Evolutionary conservation across 2,329 filamentous ascomycete species (phyloP), one percentile per base, ranked within the genome.

Genomic region (Paecilomyces variotii): DNA sequence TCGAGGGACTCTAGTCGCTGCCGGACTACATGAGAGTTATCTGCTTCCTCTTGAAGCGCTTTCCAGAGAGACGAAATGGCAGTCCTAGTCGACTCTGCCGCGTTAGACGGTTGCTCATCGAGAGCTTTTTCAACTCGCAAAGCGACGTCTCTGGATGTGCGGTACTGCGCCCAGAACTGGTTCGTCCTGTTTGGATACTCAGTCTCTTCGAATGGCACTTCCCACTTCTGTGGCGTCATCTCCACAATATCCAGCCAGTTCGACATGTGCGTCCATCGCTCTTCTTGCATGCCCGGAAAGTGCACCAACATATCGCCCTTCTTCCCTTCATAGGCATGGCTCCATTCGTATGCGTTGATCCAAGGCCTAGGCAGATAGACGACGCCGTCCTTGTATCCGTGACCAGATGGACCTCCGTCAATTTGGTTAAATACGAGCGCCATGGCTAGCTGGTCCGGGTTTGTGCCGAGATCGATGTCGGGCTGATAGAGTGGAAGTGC

Each of bases 221-320:
- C 63, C 66, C 64, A 70, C 51, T 64, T 54, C 2, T 61, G 56
- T 1, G 59, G 64, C 6, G 57, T 61, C 14, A 45, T 59, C 49
- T 67, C 65, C 4, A 67, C 61, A 10, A 63, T 59, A 34, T 68
- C 62, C 56, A 70, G 19, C 67, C 67, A 71, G 28, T 62, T 63
- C 2, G 60, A 57, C 66, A 70, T 71, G 53, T 65, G 62, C 7
- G 59, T 52, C 64, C 62, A 65, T 28, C 68, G 63, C n/a, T 63
- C 56, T 5, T 69, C 63, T 14, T 61, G 61, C 1, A 67, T 55
- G 7, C 69, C 70, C 0, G 69, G 66, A 39, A 71, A 70, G 58
- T 72, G 70, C 14, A 72, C 67, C 2, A 71, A 62, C 24, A 71
- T 56, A 56, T 71, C 64, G 0, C 69, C 70, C 24, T 55, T 59